Percentiles rank a stretch among this genome's conserved stretches.
Evolutionary conservation across 768 basidiomycete genomes (phyloP).

Genomic region (Tylopilus rubrobrunneus): DNA sequence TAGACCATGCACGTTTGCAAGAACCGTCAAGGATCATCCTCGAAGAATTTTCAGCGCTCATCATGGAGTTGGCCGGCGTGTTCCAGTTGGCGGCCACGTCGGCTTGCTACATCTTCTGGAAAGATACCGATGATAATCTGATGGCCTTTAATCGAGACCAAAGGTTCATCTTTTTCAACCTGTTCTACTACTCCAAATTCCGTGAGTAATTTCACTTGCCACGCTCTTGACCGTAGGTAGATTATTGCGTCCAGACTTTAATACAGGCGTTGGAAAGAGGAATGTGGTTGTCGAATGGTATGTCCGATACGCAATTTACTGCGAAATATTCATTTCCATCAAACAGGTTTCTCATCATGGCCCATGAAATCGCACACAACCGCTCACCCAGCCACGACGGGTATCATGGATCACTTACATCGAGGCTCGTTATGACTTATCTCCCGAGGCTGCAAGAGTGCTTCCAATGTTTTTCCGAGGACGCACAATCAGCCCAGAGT

Average conservation of each 20-base stretch:
- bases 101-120: slow-evolving; percentile 15
- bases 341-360: slow-evolving; percentile 27
- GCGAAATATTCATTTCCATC: background rate
- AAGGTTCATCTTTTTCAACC: slow-evolving; percentile 9
- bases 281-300: slow-evolving; percentile 12
- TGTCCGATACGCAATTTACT: background rate
- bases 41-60: slow-evolving; percentile 1
- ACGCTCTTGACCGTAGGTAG: background rate
- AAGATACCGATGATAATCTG: slow-evolving; percentile 12
- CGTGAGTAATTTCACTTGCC: background rate
- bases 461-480: background rate
- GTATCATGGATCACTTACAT: no score
- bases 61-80: background rate
- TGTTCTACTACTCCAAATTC: slow-evolving; percentile 9
- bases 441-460: background rate
- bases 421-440: background rate
- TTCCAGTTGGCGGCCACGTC: background rate
- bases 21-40: background rate
- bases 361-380: slow-evolving; percentile 28
- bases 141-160: slow-evolving; percentile 20
- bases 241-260: background rate
- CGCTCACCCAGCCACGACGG: background rate
- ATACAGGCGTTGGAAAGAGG: background rate
- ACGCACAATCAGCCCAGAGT: background rate
- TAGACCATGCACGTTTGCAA: slow-evolving; percentile 1